Conservation (phyloP, 2,329 filamentous ascomycete species). For the Neonectria faginata region DNA sequence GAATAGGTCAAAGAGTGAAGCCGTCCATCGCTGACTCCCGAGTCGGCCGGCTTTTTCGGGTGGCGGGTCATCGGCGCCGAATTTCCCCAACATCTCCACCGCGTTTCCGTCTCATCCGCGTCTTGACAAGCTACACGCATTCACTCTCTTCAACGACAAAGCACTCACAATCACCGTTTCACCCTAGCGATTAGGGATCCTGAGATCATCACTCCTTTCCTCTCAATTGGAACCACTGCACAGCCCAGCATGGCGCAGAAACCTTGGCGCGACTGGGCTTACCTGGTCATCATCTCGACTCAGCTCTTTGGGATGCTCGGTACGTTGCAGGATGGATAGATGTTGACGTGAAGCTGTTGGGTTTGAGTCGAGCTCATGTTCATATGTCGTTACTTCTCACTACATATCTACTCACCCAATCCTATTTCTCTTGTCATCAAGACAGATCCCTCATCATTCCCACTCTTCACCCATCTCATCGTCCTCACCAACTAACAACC, state of each 20-base stretch:
- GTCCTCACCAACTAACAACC: conserved; percentile 21
- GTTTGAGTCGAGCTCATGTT: background rate
- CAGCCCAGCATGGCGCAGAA: conserved; percentile 42
- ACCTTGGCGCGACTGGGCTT: conserved; percentile 50
- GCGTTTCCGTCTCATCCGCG: background rate
- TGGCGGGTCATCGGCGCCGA: conserved; percentile 28
- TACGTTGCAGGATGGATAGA: conserved; percentile 33
- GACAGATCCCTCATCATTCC: background rate
- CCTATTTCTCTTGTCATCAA: background rate
- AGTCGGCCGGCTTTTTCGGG: conserved; percentile 21
- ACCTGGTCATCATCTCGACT: conserved; percentile 49
- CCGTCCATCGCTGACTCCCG: background rate
- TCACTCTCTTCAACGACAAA: background rate
- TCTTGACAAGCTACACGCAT: background rate
- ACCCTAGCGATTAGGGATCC: background rate
- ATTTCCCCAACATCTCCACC: conserved; percentile 24
- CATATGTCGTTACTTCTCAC: background rate
- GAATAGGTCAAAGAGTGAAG: too few species aligned
- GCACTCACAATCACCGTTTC: background rate
- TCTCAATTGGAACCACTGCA: background rate
- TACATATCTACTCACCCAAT: background rate
- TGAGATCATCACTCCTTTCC: too few species aligned
- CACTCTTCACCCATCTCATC: background rate
- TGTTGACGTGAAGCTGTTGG: background rate
- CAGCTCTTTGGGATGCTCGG: conserved; percentile 54